phyloP scores from a whole-genome alignment of 768 basidiomycete species.

The Lactarius quietus region DNA sequence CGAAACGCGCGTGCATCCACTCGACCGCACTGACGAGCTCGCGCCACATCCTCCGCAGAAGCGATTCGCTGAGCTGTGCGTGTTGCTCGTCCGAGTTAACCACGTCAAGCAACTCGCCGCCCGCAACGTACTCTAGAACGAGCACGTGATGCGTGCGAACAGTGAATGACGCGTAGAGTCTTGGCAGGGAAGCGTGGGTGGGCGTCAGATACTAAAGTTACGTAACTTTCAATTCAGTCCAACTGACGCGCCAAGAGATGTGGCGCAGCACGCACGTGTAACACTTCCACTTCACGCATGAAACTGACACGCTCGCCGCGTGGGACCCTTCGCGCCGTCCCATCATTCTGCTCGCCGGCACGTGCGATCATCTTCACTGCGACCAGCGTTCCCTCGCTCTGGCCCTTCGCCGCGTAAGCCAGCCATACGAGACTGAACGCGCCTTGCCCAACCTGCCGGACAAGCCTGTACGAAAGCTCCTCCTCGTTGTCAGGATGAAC shows the following conservation, averaged over 20 bases:
- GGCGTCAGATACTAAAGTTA: conserved; percentile 81
- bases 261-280: conserved; percentile 15
- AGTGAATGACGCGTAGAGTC: conserved; percentile 60
- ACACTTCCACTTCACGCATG: conserved; percentile 24
- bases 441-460: conserved; percentile 60
- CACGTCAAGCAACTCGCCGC: conserved; percentile 79
- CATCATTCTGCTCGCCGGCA: background rate
- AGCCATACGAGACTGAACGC: conserved; percentile 78
- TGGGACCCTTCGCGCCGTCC: conserved; percentile 1
- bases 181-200: conserved; percentile 65
- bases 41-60: conserved; percentile 65
- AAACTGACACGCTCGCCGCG: conserved; percentile 25
- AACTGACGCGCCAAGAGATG: background rate
- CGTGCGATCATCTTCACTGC: conserved; percentile 30
- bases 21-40: conserved; percentile 76
- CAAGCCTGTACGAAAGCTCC: conserved; percentile 40
- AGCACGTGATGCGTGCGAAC: conserved; percentile 72
- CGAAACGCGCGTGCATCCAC: conserved; percentile 83
- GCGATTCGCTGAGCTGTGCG: conserved; percentile 38
- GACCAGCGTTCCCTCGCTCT: conserved; percentile 26
- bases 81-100: conserved; percentile 51
- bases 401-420: conserved; percentile 42
- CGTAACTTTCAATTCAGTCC: background rate
- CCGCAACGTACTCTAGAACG: conserved; percentile 69
- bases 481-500: conserved; percentile 18